phyloP scores from a whole-genome alignment of 192 early-diverging fungal genomes.

The Coemansia sp. region DNA sequence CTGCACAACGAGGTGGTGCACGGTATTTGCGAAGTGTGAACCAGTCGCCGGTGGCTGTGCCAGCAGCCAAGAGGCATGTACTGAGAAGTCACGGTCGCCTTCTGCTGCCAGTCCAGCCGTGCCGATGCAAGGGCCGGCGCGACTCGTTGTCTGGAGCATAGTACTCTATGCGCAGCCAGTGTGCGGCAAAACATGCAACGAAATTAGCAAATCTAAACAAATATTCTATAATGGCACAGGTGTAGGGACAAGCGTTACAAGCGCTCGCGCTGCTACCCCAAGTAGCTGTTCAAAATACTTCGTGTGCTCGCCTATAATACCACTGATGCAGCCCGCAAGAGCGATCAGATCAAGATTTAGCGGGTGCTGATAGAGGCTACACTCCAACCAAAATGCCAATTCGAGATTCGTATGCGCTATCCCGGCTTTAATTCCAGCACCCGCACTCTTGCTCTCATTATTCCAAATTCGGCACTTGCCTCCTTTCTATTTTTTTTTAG shows the following conservation, averaged over 20 bases:
- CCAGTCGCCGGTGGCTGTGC: not conserved
- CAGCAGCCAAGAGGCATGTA: not conserved
- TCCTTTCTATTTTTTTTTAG: conserved; percentile 19
- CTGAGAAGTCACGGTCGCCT: too few relatives aligned
- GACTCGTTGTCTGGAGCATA: not conserved
- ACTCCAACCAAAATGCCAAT: too few relatives aligned
- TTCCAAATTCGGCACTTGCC: not conserved
- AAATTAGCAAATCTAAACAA: not conserved
- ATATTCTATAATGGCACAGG: too few relatives aligned
- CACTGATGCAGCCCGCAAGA: not conserved
- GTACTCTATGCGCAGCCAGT: not conserved
- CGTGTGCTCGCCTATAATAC: too few relatives aligned
- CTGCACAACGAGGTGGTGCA: not conserved
- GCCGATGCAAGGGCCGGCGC: not conserved
- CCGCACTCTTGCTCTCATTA: conserved; percentile 19
- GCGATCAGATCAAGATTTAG: not conserved
- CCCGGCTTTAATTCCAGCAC: not conserved
- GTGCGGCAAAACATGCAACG: not conserved
- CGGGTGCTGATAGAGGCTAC: too few relatives aligned
- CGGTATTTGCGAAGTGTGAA: not conserved
- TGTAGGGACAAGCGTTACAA: too few relatives aligned
- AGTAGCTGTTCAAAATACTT: too few relatives aligned
- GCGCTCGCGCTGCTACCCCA: too few relatives aligned
- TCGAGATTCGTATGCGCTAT: too few relatives aligned
- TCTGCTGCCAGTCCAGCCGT: not conserved